Conservation (phyloP, 257 asterid genomes). For the Thymus mandschuricus region DNA sequence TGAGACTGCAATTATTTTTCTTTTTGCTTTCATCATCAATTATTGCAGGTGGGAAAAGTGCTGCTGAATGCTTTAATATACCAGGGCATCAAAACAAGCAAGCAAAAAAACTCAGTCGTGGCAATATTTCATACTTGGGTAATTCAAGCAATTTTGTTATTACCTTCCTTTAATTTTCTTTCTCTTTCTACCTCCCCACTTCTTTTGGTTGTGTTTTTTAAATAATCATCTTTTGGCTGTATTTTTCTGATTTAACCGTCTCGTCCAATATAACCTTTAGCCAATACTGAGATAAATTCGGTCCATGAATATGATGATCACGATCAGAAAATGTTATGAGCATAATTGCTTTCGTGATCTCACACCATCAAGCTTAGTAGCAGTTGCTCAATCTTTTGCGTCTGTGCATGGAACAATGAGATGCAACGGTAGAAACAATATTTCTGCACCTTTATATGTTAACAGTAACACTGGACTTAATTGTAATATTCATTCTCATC, state of each 20-base stretch:
- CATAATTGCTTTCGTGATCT: too few relatives aligned
- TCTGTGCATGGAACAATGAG: too few relatives aligned
- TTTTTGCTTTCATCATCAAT: conserved; percentile 18
- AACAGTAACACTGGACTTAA: too few relatives aligned
- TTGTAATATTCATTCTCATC: too few relatives aligned
- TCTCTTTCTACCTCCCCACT: background rate
- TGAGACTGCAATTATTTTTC: background rate
- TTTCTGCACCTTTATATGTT: too few relatives aligned
- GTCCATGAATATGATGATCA: too few relatives aligned
- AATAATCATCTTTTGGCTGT: conserved; percentile 6
- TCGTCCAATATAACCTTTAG: background rate
- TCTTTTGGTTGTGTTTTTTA: background rate
- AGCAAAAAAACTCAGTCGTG: conserved; percentile 77
- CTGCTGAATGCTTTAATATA: conserved; percentile 84
- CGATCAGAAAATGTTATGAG: too few relatives aligned
- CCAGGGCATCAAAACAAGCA: conserved; percentile 81
- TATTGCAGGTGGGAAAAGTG: conserved; percentile 79
- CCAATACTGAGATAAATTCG: too few relatives aligned
- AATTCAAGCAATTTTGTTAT: conserved; percentile 28
- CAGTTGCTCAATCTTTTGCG: too few relatives aligned
- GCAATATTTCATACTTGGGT: conserved; percentile 79
- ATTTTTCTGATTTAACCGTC: conserved; percentile 2
- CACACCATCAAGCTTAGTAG: too few relatives aligned
- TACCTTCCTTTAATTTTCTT: conserved; percentile 3
- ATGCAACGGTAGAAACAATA: too few relatives aligned